phyloP scores from a whole-genome alignment of 2,329 filamentous ascomycete species.

The Esteya vermicola region DNA sequence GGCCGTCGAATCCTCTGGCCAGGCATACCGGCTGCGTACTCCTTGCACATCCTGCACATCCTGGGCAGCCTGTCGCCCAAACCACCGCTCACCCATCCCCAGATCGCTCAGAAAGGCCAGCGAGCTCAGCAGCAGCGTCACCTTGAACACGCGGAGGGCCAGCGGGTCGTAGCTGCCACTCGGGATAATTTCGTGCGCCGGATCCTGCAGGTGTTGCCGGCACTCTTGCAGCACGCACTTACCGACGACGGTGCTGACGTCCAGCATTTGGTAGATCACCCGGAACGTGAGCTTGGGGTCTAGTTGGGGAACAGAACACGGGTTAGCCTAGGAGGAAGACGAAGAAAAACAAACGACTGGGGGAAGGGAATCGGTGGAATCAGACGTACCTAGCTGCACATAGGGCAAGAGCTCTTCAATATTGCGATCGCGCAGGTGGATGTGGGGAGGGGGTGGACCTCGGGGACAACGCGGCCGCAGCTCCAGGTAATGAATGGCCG shows the following conservation, averaged over 20 bases:
- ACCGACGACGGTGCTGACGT: constrained; percentile 1
- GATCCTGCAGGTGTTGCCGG: constrained; percentile 3
- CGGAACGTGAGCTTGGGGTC: constrained; percentile 3
- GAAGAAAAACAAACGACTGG: background rate
- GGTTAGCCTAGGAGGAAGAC: background rate
- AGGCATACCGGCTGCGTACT: constrained; percentile 6
- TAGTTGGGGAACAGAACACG: background rate
- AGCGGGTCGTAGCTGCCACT: constrained; percentile 5
- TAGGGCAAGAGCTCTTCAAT: constrained; percentile 9
- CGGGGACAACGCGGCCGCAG: constrained; percentile 9
- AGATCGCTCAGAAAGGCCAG: constrained; percentile 3
- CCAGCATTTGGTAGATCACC: constrained; percentile 5
- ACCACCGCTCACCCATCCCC: constrained; percentile 8
- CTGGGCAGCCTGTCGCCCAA: too few relatives aligned
- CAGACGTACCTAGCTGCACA: constrained; percentile 8
- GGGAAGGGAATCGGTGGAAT: background rate
- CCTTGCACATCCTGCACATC: too few relatives aligned
- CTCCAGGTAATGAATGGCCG: constrained; percentile 7
- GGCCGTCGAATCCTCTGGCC: constrained; percentile 9
- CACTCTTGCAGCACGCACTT: constrained; percentile 1
- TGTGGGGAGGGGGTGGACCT: constrained; percentile 6
- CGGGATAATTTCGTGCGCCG: background rate
- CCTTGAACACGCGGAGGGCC: constrained; percentile 7
- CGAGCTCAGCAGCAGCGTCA: constrained; percentile 5
- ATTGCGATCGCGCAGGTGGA: constrained; percentile 4